These are phyloP conservation scores for Arctium lappa DNA, from an alignment of 129 eudicot genomes.

Conservation along the genomic window DNA sequence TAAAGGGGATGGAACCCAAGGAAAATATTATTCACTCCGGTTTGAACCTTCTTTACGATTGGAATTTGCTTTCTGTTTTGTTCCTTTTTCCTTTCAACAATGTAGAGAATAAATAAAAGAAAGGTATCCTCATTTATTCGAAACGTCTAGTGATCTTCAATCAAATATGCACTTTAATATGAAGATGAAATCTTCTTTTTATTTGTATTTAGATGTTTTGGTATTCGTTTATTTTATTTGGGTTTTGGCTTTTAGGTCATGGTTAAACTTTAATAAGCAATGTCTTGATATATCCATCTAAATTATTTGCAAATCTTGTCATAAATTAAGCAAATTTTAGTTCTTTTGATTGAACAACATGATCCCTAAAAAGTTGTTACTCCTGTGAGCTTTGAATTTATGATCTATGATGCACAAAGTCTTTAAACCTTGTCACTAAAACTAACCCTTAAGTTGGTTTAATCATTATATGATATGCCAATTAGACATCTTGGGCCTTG, in stretches of 20 bases:
- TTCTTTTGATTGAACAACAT: background rate
- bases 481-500: background rate
- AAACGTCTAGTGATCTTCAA: background rate
- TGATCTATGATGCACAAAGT: background rate
- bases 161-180: background rate
- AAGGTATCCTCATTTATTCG: background rate
- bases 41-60: background rate
- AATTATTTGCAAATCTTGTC: no score
- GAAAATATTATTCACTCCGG: no score
- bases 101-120: background rate
- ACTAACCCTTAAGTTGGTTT: background rate
- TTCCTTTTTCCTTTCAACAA: background rate
- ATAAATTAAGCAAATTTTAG: no score
- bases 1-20: no score
- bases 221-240: no score
- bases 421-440: background rate
- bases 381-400: background rate
- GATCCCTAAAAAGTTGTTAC: background rate
- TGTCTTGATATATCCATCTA: background rate
- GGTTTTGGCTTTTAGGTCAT: no score
- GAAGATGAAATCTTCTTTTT: background rate
- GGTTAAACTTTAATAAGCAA: background rate
- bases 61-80: background rate
- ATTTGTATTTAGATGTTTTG: background rate
- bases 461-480: background rate